Percentiles rank a stretch among this genome's conserved stretches.
These are phyloP conservation scores for Przewalskia tangutica DNA, from an alignment of 257 asterid species.

Conservation along the genomic window DNA sequence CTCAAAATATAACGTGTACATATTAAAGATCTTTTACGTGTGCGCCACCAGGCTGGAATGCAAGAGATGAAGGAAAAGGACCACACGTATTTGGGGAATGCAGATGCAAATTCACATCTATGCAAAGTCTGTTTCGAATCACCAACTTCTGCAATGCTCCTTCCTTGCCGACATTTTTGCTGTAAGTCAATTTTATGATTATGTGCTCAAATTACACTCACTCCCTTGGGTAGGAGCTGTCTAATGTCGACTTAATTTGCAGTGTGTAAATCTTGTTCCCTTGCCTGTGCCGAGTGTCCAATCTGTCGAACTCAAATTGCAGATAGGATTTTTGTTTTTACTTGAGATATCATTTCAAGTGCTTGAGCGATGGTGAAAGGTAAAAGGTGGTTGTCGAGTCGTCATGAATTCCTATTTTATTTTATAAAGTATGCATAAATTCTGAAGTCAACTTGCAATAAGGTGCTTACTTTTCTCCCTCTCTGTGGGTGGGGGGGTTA, in stretches of 20 bases:
- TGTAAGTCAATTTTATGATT: constrained; percentile 39
- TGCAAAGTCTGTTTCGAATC: constrained; percentile 97
- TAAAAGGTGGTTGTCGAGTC: background rate
- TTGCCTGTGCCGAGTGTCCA: constrained; percentile 90
- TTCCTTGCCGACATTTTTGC: constrained; percentile 97
- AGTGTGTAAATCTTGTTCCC: constrained; percentile 95
- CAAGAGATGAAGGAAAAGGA: constrained; percentile 95
- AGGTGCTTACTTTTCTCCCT: background rate
- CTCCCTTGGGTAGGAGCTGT: background rate
- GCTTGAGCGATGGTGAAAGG: constrained; percentile 7
- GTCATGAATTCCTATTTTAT: background rate
- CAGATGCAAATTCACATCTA: constrained; percentile 66
- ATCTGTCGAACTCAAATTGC: constrained; percentile 64
- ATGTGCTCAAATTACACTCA: background rate
- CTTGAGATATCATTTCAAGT: constrained; percentile 23
- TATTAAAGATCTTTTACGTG: constrained; percentile 1
- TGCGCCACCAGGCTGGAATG: constrained; percentile 62
- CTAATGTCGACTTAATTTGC: constrained; percentile 27
- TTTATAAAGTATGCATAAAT: background rate
- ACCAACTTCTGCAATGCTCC: constrained; percentile 85
- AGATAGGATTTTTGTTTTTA: constrained; percentile 77
- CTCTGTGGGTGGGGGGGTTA: constrained; percentile 32
- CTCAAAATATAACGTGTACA: background rate
- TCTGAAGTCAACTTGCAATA: constrained; percentile 6
- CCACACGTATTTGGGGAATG: constrained; percentile 54